Evolutionary conservation across 1,139 yeast species (phyloP).

Genomic region (Wickerhamomyces sp.): DNA sequence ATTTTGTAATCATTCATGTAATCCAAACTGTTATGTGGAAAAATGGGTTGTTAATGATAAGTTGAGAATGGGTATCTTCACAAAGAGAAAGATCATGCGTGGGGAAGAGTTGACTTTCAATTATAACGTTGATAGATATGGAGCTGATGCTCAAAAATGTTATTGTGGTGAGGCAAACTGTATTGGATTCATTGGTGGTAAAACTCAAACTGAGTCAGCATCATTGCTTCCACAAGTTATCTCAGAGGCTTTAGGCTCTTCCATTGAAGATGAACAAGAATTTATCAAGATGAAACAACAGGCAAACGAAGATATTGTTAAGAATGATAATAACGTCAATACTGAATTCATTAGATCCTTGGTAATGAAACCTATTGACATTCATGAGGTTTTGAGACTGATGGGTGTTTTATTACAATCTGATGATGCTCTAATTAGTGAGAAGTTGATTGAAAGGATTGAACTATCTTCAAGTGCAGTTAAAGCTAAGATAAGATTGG

Average conservation of each 20-base stretch:
- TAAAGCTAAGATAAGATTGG: slow-evolving; percentile 57
- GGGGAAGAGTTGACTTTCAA: slow-evolving; percentile 96
- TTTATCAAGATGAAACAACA: slow-evolving; percentile 61
- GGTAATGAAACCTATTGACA: slow-evolving; percentile 45
- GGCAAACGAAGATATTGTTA: slow-evolving; percentile 39
- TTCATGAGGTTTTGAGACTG: slow-evolving; percentile 68
- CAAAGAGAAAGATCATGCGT: slow-evolving; percentile 60
- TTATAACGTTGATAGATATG: slow-evolving; percentile 94
- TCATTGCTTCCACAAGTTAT: slow-evolving; percentile 75
- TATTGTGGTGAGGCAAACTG: slow-evolving; percentile 93
- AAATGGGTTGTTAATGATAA: slow-evolving; percentile 96
- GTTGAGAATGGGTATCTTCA: slow-evolving; percentile 90
- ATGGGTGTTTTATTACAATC: slow-evolving; percentile 79
- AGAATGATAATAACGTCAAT: slow-evolving; percentile 57
- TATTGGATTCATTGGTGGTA: slow-evolving; percentile 91
- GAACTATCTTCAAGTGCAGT: slow-evolving; percentile 52
- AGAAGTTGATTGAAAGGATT: slow-evolving; percentile 65
- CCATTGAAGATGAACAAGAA: slow-evolving; percentile 51
- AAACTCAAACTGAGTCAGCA: slow-evolving; percentile 91
- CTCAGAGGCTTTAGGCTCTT: slow-evolving; percentile 83
- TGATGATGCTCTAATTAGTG: slow-evolving; percentile 63
- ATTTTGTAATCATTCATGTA: slow-evolving; percentile 92
- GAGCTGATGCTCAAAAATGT: slow-evolving; percentile 91
- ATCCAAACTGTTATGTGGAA: slow-evolving; percentile 90
- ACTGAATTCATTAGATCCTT: slow-evolving; percentile 60